phyloP scores from a whole-genome alignment of 148 eudicot genomes.

The Vaccinium corymbosum region DNA sequence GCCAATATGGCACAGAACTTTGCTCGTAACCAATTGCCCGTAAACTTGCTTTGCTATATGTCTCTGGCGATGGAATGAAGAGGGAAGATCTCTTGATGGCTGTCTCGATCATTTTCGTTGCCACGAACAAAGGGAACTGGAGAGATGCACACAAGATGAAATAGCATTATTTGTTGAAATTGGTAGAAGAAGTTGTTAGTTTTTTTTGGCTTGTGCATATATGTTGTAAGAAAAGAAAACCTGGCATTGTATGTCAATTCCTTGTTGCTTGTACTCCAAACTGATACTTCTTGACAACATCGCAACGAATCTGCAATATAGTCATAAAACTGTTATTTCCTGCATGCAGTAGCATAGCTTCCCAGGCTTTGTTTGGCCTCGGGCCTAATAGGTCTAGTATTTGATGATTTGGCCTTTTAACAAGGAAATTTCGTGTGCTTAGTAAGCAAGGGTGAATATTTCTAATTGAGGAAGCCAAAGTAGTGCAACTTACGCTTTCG shows the following conservation, averaged over 20 bases:
- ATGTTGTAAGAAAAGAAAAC: slow-evolving; percentile 23
- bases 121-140: slow-evolving; percentile 70
- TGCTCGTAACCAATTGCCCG: slow-evolving; percentile 56
- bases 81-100: slow-evolving; percentile 57
- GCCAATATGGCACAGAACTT: slow-evolving; percentile 65
- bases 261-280: slow-evolving; percentile 67
- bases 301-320: slow-evolving; percentile 42
- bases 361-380: not conserved
- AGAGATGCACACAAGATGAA: not conserved
- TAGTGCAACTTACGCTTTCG: slow-evolving; percentile 48
- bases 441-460: not conserved
- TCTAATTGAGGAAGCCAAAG: not conserved
- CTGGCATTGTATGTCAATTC: slow-evolving; percentile 79
- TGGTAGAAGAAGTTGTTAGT: not conserved
- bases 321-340: slow-evolving; percentile 9
- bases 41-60: slow-evolving; percentile 51
- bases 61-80: slow-evolving; percentile 58
- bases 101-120: slow-evolving; percentile 53
- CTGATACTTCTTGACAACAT: slow-evolving; percentile 51
- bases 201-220: not conserved
- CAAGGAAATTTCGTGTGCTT: not conserved
- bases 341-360: not conserved
- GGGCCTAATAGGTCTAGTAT: not conserved
- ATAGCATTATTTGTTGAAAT: not conserved
- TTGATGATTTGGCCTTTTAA: not conserved